Conservation (phyloP, 1,284 basidiomycete genomes). For the Thecaphora thlaspeos region DNA sequence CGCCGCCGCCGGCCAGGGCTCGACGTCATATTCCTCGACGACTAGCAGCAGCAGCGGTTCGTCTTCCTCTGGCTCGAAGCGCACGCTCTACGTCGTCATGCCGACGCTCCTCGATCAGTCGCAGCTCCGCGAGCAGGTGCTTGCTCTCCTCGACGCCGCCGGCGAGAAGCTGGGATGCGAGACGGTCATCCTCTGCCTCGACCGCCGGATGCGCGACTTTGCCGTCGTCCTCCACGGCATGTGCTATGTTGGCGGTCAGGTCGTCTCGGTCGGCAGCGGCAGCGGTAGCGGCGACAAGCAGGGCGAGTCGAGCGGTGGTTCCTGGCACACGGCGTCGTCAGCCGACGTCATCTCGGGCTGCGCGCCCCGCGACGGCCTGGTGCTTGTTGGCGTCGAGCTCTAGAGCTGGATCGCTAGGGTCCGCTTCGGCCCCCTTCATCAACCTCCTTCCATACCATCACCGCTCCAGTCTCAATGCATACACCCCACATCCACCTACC, state of each 20-base stretch:
- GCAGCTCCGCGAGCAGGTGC: constrained; percentile 42
- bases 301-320: not conserved
- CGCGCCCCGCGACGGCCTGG: constrained; percentile 14
- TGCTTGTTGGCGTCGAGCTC: constrained; percentile 35
- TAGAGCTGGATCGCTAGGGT: not conserved
- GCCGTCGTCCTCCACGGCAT: constrained; percentile 42
- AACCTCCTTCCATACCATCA: not conserved
- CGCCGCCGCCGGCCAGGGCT: not conserved
- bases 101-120: constrained; percentile 27
- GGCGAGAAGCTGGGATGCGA: constrained; percentile 41
- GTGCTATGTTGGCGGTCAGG: constrained; percentile 49
- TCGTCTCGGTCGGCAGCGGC: constrained; percentile 19
- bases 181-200: constrained; percentile 42
- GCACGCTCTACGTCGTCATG: constrained; percentile 51
- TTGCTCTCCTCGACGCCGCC: constrained; percentile 46
- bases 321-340: constrained; percentile 2
- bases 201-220: constrained; percentile 33
- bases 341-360: constrained; percentile 18
- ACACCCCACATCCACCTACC: too few relatives aligned
- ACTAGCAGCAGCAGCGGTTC: constrained; percentile 16
- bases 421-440: constrained; percentile 5
- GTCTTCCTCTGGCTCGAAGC: constrained; percentile 25
- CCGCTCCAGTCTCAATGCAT: constrained; percentile 6
- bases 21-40: constrained; percentile 12
- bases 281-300: not conserved